Percentiles rank a stretch among this genome's conserved stretches.
phyloP scores from a whole-genome alignment of 352 stramenopile genomes.

The Globisporangium carolinianum region DNA sequence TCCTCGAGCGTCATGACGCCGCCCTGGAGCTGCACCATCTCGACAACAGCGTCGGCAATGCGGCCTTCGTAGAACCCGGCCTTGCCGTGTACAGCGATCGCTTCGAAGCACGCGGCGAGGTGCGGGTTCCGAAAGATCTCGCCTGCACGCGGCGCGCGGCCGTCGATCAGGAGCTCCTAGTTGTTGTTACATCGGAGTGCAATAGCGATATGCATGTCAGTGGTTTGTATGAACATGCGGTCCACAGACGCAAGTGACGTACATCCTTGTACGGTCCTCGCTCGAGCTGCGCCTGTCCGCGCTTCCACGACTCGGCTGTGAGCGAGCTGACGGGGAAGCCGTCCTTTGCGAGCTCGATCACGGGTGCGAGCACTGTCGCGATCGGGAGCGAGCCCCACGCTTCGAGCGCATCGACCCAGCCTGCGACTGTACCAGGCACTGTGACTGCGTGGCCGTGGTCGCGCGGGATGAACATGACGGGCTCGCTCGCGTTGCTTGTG shows the following conservation, averaged over 20 bases:
- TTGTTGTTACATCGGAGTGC: neutral
- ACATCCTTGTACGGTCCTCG: slow-evolving; percentile 34
- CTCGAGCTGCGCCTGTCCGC: slow-evolving; percentile 61
- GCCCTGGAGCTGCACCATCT: slow-evolving; percentile 53
- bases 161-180: slow-evolving; percentile 48
- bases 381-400: slow-evolving; percentile 83
- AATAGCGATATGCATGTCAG: too few species aligned
- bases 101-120: slow-evolving; percentile 78
- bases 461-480: slow-evolving; percentile 29
- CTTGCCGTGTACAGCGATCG: slow-evolving; percentile 84
- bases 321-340: slow-evolving; percentile 91
- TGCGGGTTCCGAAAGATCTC: slow-evolving; percentile 88
- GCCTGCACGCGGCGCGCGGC: slow-evolving; percentile 42
- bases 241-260: slow-evolving; percentile 3
- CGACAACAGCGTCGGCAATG: slow-evolving; percentile 86
- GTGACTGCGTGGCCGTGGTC: slow-evolving; percentile 67
- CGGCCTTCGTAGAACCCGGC: slow-evolving; percentile 80
- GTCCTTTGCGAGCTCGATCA: slow-evolving; percentile 86
- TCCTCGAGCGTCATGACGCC: slow-evolving; percentile 83
- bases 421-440: slow-evolving; percentile 89
- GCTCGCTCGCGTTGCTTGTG: slow-evolving; percentile 8
- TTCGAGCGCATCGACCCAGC: slow-evolving; percentile 89
- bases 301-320: slow-evolving; percentile 82
- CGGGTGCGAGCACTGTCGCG: slow-evolving; percentile 83
- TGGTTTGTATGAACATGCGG: too few species aligned